Evolutionary conservation across 2,329 filamentous ascomycete species (phyloP), one percentile per base, ranked within the genome.

Genomic region (Scopulariopsis brevicaulis): DNA sequence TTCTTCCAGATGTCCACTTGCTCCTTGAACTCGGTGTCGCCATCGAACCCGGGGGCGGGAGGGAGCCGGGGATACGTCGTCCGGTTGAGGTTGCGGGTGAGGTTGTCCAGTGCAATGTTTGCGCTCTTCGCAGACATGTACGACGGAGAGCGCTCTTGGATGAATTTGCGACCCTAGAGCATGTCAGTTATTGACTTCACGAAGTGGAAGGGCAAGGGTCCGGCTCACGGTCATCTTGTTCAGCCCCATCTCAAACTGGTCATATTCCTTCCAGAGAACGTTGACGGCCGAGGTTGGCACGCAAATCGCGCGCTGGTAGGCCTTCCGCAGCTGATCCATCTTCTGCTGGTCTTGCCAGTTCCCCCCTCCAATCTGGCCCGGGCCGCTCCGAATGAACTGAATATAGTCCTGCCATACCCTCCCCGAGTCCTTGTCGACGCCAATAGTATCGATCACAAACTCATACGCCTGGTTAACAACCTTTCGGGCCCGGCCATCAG

Each of bases 291-390:
- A 83, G 62, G 90, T 96, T 4, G 95, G 95, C 46, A 96, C 83
- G 63, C 84, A 86, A 59, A 96, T 89, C 15, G 93, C 93, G 57
- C 87, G 87, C 66, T 96, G 92, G 69, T 96, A 99, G 0, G 90
- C 89, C 69, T 95, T 96, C 60, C 94, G 86, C 56, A 99, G 74
- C 64, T 89, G 79, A 65, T 99, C 94, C 87, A 96, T 96, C 77
- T 99, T 99, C 69, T 97, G 94, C 72, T 93, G 89, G 68, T 97
- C 94, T 71, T 97, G 92, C 95, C 94, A 99, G 59, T 83, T 86
- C 59, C 80, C 86, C 51, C 93, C 94, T 28, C 92, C 93, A 59
- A 94, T 82, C 59, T 84, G 84, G 6, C 94, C 94, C 1, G 94
- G 94, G 0, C 88, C 90, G 46, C 84, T 89, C 68, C 91, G 92